Evolutionary conservation across 2,329 filamentous ascomycete genomes (phyloP), one percentile per base, ranked within the genome.

Genomic region (Ceratocystiopsis sp.): DNA sequence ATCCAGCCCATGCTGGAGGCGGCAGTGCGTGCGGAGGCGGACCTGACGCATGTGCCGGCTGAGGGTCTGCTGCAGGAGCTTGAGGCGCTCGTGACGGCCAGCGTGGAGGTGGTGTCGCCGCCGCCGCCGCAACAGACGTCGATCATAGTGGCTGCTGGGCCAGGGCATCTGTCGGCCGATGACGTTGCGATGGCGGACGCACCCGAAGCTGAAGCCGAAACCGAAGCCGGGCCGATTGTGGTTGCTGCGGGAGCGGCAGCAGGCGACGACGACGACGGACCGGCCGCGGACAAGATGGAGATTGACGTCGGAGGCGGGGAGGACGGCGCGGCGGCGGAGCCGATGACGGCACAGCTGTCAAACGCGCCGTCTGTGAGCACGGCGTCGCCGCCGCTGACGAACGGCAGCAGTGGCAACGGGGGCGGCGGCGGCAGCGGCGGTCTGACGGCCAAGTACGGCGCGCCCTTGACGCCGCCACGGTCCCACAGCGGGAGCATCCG

Each of bases 1-100:
- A 71, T 93, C 32, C 84, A 93, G 57, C 77, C 82, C 14, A 70
- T 77, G 38, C 66, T 94, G 3, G 82, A 94, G 57, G 70, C 74
- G 43, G 85, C 85, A 1, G 62, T 86, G 39, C 73, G 71, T 42
- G 83, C 84, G 43, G 89, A 96, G 58, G 78, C 83, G n/a, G 83
- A 91, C 47, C 69, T 93, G 37, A 78, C 71, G 41, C 72, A 78
- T 42, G 80, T 78, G 52, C 68, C 81, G 1, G 73, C 77, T 38
- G 80, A 86, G 42, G 70, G 70, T 40, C 70, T 87, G 44, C 65
- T 84, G 35, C 75, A 75, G 50, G 80, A 91, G 53, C 64, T 95
- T 9, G 83, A 91, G 52, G 65, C 66, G 40, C 71, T 89, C 50
- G 63, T 91, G 8, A 79, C 85, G 47, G 69, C 73, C 36, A 79